These are phyloP conservation scores for Crepidotus variabilis DNA, from an alignment of 768 basidiomycete genomes.

Conservation along the genomic window DNA sequence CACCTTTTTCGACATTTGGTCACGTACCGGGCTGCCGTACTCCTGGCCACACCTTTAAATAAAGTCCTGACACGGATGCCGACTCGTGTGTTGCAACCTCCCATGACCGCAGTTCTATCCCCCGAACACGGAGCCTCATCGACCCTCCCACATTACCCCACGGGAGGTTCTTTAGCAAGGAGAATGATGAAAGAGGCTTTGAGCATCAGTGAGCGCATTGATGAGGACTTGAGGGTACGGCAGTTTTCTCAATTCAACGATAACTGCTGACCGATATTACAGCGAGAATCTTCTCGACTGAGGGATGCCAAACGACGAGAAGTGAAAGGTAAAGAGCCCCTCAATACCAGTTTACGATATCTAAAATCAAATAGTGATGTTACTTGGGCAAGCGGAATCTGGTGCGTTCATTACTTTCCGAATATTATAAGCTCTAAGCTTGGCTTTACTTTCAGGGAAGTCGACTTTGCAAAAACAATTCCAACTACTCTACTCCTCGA, in stretches of 20 bases:
- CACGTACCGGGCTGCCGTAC: background rate
- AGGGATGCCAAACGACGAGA: slow-evolving; percentile 36
- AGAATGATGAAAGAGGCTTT: background rate
- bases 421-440: background rate
- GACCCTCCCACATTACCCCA: background rate
- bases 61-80: background rate
- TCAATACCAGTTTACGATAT: background rate
- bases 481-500: slow-evolving; percentile 74
- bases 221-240: background rate
- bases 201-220: background rate
- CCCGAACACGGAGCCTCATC: background rate
- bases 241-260: background rate
- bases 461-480: slow-evolving; percentile 85
- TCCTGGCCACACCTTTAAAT: background rate
- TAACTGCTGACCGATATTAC: background rate
- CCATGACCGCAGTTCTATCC: background rate
- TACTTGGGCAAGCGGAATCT: slow-evolving; percentile 77
- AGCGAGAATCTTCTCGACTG: slow-evolving; percentile 48
- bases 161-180: background rate
- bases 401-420: slow-evolving; percentile 23
- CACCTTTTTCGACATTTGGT: background rate
- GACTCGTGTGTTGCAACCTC: background rate
- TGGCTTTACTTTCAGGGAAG: slow-evolving; percentile 44
- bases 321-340: slow-evolving; percentile 44
- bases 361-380: slow-evolving; percentile 45